Conservation (phyloP, 73 alveolate genomes). For the Blepharisma stoltei region DNA sequence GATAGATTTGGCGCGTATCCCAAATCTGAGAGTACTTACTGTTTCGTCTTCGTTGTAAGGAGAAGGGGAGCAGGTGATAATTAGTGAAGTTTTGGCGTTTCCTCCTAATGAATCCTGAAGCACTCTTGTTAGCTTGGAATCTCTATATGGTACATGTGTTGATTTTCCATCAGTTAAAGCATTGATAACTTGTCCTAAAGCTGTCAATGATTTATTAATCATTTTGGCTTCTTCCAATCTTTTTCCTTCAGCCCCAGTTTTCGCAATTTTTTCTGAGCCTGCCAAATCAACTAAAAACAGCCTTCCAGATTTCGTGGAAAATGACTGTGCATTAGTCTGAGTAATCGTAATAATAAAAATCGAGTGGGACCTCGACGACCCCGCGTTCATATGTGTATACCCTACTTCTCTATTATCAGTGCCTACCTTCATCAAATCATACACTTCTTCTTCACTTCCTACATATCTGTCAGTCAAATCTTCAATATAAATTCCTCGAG, state of each 20-base stretch:
- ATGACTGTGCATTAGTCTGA: constrained; percentile 46
- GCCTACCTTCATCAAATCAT: constrained; percentile 88
- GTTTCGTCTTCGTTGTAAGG: constrained; percentile 91
- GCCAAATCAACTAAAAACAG: constrained; percentile 97
- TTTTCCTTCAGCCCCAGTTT: constrained; percentile 84
- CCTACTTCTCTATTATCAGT: constrained; percentile 90
- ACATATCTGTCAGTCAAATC: constrained; percentile 95
- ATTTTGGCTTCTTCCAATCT: constrained; percentile 91
- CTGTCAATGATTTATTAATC: constrained; percentile 84
- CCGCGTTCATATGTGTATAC: constrained; percentile 91
- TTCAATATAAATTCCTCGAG: constrained; percentile 90
- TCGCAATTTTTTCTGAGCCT: constrained; percentile 94
- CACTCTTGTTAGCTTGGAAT: constrained; percentile 95
- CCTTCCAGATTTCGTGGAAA: constrained; percentile 70
- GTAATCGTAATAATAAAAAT: constrained; percentile 84
- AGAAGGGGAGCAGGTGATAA: constrained; percentile 95
- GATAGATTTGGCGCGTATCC: constrained; percentile 91
- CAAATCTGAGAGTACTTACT: constrained; percentile 89
- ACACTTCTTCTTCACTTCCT: constrained; percentile 84
- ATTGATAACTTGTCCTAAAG: constrained; percentile 91
- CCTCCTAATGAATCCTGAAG: constrained; percentile 97
- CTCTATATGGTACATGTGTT: constrained; percentile 95
- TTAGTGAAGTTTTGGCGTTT: constrained; percentile 90
- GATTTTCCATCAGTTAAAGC: constrained; percentile 83
- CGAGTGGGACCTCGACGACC: constrained; percentile 93